phyloP scores from a whole-genome alignment of 1,284 basidiomycete genomes.

The Rhodotorula sp. region DNA sequence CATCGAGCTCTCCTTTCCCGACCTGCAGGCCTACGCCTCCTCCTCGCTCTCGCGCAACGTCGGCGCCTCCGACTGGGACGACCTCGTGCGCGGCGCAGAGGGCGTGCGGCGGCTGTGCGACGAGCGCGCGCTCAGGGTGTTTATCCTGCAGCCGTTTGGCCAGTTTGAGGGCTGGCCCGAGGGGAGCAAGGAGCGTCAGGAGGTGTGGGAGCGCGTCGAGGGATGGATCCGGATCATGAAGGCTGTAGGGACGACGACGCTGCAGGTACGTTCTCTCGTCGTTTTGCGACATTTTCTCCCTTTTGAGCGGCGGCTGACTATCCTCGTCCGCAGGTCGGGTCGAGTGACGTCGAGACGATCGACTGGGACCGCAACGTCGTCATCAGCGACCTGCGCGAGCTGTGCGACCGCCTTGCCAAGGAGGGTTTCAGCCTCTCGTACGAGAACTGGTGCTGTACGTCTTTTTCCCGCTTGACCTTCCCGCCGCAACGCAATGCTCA shows the following conservation, averaged over 20 bases:
- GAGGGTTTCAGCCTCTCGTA: slow-evolving; percentile 13
- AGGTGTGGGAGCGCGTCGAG: slow-evolving; percentile 11
- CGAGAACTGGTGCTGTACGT: slow-evolving; percentile 39
- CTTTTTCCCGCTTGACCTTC: neutral
- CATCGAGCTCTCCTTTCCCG: slow-evolving; percentile 43
- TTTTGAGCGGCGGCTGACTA: neutral
- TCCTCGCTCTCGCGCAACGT: slow-evolving; percentile 5
- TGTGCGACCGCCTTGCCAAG: slow-evolving; percentile 18
- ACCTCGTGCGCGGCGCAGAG: neutral
- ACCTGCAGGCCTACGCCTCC: slow-evolving; percentile 35
- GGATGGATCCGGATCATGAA: slow-evolving; percentile 31
- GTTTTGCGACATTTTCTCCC: too few relatives aligned
- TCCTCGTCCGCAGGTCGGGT: slow-evolving; percentile 12
- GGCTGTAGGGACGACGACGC: slow-evolving; percentile 3
- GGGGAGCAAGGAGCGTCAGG: slow-evolving; percentile 17
- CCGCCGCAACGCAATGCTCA: too few relatives aligned
- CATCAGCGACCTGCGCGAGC: slow-evolving; percentile 12
- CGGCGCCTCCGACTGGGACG: slow-evolving; percentile 15
- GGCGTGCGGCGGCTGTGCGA: slow-evolving; percentile 1
- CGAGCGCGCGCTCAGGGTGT: slow-evolving; percentile 2
- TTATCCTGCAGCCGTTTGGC: slow-evolving; percentile 28
- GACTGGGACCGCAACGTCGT: slow-evolving; percentile 4
- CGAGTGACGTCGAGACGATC: slow-evolving; percentile 17
- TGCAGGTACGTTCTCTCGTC: slow-evolving; percentile 16
- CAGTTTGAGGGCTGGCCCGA: slow-evolving; percentile 26